Conservation (phyloP, 2,329 filamentous ascomycete species). For the Cyclaneusma minus region DNA sequence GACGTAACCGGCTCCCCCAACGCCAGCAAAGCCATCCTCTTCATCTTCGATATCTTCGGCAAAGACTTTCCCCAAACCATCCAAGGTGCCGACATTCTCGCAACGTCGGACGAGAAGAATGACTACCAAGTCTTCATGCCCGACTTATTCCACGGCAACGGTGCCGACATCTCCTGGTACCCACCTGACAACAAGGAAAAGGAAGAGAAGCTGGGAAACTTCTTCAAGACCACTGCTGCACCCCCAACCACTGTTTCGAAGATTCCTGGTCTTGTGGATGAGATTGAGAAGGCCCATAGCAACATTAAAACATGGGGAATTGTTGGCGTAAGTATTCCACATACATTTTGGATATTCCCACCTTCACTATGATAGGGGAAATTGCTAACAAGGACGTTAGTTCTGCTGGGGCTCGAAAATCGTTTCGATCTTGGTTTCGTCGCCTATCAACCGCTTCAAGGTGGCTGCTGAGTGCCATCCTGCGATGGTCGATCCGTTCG, state of each 20-base stretch:
- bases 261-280: constrained; percentile 36
- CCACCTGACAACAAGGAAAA: constrained; percentile 51
- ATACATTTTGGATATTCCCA: too few relatives aligned
- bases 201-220: constrained; percentile 37
- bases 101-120: constrained; percentile 32
- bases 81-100: constrained; percentile 54
- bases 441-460: constrained; percentile 37
- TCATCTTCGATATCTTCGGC: constrained; percentile 51
- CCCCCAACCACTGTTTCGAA: constrained; percentile 27
- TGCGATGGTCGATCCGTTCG: constrained; percentile 46
- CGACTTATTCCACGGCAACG: constrained; percentile 66
- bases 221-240: constrained; percentile 30
- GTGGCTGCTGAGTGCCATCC: constrained; percentile 38
- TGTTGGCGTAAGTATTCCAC: constrained; percentile 35
- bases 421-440: constrained; percentile 33
- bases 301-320: constrained; percentile 41
- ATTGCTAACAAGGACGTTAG: constrained; percentile 11
- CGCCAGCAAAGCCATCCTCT: constrained; percentile 42
- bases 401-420: constrained; percentile 61
- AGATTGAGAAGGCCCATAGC: constrained; percentile 32
- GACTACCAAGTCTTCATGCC: constrained; percentile 82
- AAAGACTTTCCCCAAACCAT: constrained; percentile 56
- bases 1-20: constrained; percentile 30
- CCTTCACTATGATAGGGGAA: neutral
- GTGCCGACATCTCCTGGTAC: constrained; percentile 34